These are phyloP conservation scores for Colletotrichum destructivum DNA, from an alignment of 2,329 filamentous ascomycete species.

Conservation along the genomic window DNA sequence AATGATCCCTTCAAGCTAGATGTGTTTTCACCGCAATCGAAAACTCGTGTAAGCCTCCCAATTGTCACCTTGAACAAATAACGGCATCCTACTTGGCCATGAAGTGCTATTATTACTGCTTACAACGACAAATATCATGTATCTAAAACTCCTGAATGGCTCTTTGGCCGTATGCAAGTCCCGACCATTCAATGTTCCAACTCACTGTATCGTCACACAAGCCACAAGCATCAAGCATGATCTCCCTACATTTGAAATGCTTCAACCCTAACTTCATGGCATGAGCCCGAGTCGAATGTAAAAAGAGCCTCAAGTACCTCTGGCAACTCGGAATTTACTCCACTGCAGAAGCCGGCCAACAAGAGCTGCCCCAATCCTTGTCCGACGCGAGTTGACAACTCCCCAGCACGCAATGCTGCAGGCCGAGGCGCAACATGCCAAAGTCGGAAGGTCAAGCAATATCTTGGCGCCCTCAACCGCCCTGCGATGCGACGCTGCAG, in stretches of 20 bases:
- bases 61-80: no score
- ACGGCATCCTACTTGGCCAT: no score
- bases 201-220: no score
- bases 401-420: slow-evolving; percentile 9
- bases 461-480: slow-evolving; percentile 20
- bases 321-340: not conserved
- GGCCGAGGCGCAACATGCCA: slow-evolving; percentile 3
- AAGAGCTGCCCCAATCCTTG: not conserved
- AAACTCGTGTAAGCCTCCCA: no score
- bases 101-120: no score
- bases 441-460: slow-evolving; percentile 17
- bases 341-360: not conserved
- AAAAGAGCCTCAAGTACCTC: not conserved
- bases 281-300: not conserved
- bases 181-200: no score
- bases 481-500: slow-evolving; percentile 18
- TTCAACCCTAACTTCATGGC: not conserved
- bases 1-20: fast-evolving
- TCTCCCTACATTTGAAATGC: not conserved
- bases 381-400: not conserved
- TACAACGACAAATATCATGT: no score
- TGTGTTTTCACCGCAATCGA: no score
- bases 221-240: no score
- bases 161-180: no score
- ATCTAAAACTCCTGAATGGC: no score